A percentile compares a stretch with the other conserved stretches of the same genome.
phyloP scores from a whole-genome alignment of 345 rosid species.

The Salix caprea region DNA sequence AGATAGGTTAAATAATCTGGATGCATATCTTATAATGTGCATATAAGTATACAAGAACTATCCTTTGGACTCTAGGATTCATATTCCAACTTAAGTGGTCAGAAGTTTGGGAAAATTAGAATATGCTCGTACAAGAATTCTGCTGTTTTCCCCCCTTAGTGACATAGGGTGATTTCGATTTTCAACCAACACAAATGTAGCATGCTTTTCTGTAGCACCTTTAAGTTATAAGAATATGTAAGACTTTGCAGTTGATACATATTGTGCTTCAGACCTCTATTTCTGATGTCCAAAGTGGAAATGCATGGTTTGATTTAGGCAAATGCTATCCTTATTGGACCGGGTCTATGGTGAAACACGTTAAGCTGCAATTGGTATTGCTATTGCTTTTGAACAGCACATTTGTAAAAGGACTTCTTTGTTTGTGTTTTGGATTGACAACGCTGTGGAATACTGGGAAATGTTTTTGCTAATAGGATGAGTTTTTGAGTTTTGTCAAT shows the following conservation, averaged over 20 bases:
- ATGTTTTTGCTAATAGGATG: background rate
- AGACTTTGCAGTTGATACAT: no score
- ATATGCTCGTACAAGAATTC: background rate
- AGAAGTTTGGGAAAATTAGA: background rate
- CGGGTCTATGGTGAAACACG: background rate
- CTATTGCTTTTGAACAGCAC: background rate
- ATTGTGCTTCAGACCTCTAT: background rate
- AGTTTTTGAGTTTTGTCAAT: background rate
- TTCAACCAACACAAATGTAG: background rate
- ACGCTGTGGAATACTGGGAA: background rate
- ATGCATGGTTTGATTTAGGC: background rate
- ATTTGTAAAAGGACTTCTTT: background rate
- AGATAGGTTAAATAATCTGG: background rate
- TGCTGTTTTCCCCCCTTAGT: background rate
- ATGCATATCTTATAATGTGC: background rate
- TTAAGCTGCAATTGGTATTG: background rate
- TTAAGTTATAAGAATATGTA: background rate
- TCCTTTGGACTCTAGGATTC: background rate
- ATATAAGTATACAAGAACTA: background rate
- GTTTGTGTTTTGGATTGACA: background rate
- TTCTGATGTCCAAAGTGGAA: background rate
- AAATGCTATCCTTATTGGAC: background rate
- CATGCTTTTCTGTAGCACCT: background rate
- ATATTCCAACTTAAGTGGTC: background rate
- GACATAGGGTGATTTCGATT: background rate